Evolutionary conservation across 306 rosid genomes (phyloP).

Genomic region (Crotalaria pallida): DNA sequence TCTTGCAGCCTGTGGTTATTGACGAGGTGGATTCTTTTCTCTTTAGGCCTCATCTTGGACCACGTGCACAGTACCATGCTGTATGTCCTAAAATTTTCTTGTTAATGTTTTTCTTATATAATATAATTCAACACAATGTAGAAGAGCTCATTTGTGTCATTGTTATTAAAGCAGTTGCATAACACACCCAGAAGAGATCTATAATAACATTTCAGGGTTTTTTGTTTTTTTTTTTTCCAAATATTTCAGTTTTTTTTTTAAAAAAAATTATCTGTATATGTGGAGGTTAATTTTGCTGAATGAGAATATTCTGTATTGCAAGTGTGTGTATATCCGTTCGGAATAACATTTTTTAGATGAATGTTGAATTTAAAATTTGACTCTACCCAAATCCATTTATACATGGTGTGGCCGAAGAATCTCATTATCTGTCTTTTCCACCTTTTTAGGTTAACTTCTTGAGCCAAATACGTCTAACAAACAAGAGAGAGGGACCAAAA

Average conservation of each 20-base stretch:
- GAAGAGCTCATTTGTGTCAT: not conserved
- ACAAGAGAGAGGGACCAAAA: conserved; percentile 84
- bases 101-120: not conserved
- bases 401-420: not conserved
- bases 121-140: not conserved
- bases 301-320: not conserved
- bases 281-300: not conserved
- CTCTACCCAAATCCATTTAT: conserved; percentile 8
- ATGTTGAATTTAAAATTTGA: not conserved
- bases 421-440: conserved; percentile 14
- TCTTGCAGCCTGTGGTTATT: conserved; percentile 75
- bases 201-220: not conserved
- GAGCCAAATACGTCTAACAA: conserved; percentile 80
- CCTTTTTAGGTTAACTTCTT: conserved; percentile 73
- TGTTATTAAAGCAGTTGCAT: not conserved
- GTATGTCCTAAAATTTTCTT: conserved; percentile 43
- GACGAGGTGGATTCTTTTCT: conserved; percentile 93
- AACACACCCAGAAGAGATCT: not conserved
- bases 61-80: conserved; percentile 82
- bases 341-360: not conserved
- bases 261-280: not conserved
- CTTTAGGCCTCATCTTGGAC: conserved; percentile 82
- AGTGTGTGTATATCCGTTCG: not conserved
- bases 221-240: not conserved
- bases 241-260: no score